phyloP scores from a whole-genome alignment of 2,329 filamentous ascomycete genomes.

The Orbilia ellipsospora region DNA sequence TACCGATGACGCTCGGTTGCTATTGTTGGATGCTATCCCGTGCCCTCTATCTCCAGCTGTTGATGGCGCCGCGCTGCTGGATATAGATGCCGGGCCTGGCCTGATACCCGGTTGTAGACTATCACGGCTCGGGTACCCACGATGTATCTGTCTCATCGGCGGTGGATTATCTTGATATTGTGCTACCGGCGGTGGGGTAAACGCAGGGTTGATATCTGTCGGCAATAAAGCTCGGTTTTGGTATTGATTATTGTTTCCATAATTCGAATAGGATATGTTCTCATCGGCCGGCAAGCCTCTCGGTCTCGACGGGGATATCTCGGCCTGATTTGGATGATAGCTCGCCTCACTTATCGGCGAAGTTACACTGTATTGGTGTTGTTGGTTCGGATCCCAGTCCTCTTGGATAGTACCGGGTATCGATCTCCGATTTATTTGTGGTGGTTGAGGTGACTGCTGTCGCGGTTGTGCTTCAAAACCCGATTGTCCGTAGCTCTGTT shows the following conservation, averaged over 20 bases:
- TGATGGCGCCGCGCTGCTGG: constrained; percentile 23
- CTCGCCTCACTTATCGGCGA: constrained; percentile 11
- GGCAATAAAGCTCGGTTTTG: constrained; percentile 24
- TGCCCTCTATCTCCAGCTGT: constrained; percentile 25
- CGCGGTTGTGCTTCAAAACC: constrained; percentile 8
- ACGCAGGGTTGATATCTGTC: constrained; percentile 12
- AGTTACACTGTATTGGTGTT: constrained; percentile 4
- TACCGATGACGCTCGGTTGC: constrained; percentile 49
- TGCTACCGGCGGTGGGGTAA: too few species aligned
- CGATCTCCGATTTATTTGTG: constrained; percentile 26
- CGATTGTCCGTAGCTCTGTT: constrained; percentile 36
- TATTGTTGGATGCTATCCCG: constrained; percentile 38
- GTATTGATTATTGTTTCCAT: constrained; percentile 26
- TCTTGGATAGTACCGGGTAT: constrained; percentile 31
- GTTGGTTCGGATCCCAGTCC: constrained; percentile 15
- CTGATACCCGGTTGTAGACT: constrained; percentile 31
- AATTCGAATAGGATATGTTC: constrained; percentile 15
- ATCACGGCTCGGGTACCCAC: constrained; percentile 38
- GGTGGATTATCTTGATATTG: constrained; percentile 26
- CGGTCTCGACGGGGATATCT: constrained; percentile 37
- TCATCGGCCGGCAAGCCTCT: constrained; percentile 45
- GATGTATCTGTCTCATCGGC: constrained; percentile 46
- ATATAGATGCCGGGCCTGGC: constrained; percentile 13
- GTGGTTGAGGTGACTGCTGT: constrained; percentile 2
- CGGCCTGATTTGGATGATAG: constrained; percentile 19